These are phyloP conservation scores for Xeromyces bisporus DNA, from an alignment of 495 filamentous ascomycete species.

Conservation along the genomic window DNA sequence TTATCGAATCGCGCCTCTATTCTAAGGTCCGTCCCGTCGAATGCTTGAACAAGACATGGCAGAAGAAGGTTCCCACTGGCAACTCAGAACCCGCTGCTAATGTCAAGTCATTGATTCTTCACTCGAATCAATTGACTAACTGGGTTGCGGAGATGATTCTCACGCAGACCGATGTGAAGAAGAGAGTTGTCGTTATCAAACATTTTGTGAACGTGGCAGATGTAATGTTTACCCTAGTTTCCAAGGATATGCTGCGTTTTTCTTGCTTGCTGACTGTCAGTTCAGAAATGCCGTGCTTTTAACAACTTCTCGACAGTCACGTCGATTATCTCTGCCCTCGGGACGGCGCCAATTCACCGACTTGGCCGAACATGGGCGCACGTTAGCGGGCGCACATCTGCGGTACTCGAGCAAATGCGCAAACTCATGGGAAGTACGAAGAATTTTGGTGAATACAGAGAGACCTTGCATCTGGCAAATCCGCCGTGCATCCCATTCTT, in stretches of 20 bases:
- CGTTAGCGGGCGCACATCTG: slow-evolving; percentile 66
- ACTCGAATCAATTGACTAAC: slow-evolving; percentile 96
- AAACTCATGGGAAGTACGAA: slow-evolving; percentile 93
- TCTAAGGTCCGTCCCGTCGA: slow-evolving; percentile 90
- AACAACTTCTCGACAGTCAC: slow-evolving; percentile 98
- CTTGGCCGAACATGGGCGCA: slow-evolving; percentile 89
- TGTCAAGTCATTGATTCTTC: slow-evolving; percentile 87
- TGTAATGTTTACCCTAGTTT: slow-evolving; percentile 24
- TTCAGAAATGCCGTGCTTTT: slow-evolving; percentile 74
- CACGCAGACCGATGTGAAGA: slow-evolving; percentile 81
- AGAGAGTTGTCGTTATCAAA: slow-evolving; percentile 92
- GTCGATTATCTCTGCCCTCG: slow-evolving; percentile 93
- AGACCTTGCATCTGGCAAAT: slow-evolving; percentile 78
- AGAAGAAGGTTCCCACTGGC: slow-evolving; percentile 69
- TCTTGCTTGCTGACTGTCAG: slow-evolving; percentile 9
- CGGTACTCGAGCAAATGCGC: slow-evolving; percentile 75
- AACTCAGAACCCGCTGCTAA: slow-evolving; percentile 85
- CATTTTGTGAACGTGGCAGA: slow-evolving; percentile 95
- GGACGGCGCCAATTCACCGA: slow-evolving; percentile 86
- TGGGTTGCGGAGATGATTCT: slow-evolving; percentile 99
- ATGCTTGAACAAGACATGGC: slow-evolving; percentile 96
- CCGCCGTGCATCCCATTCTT: slow-evolving; percentile 98
- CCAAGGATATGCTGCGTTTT: background rate
- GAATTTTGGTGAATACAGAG: slow-evolving; percentile 94
- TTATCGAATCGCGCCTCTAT: slow-evolving; percentile 89